Evolutionary conservation across 768 basidiomycete species (phyloP), one percentile per base, ranked within the genome.

Genomic region (Tylopilus subfusipes): DNA sequence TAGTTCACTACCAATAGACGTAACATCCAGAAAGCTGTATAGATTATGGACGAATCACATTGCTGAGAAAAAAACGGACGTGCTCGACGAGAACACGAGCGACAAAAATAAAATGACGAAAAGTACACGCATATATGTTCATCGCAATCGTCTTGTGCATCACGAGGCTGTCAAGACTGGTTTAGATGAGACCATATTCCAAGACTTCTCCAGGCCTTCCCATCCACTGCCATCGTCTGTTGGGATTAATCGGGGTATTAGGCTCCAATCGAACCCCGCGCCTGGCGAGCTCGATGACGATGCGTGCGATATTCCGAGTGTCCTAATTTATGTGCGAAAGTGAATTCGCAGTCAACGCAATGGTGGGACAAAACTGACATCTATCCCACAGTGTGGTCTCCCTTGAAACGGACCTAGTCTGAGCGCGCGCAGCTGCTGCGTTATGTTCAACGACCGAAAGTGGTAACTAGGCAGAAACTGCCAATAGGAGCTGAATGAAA

Each of bases 221-320:
- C 92, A 94, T 93, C 92, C 92, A 93, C 14, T 73, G 73, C 91
- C 89, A 94, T 50, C 86, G 79, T 46, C 81, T 77, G 57, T 79
- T 76, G 36, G 83, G 80, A 63, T 81, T 76, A 61, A 92, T 81
- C n/a, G 74, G 58, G 9, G 83, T 83, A 64, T 95, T 97, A 21
- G 92, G 83, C 56, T 82, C 77, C 57, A 98, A 75, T 53, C 77
- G 73, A 30, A 88, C 74, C 27, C 85, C 85, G 50, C 82, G 80
- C 51, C 80, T 72, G 13, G 86, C 86, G n/a, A 98, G 82, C 63
- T 92, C 88, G 47, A 81, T 72, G 38, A 96, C 68, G 56, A 99
- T 84, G 31, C 90, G 83, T 12, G 90, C 80, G 53, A 98, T 82
- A 69, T 99, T 99, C 29, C 90, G 86, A 33, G 90, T 81, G 72